Percentiles rank a stretch among this genome's conserved stretches.
phyloP scores from a whole-genome alignment of 495 filamentous ascomycete species.

The Staphylotrichum tortipilum region DNA sequence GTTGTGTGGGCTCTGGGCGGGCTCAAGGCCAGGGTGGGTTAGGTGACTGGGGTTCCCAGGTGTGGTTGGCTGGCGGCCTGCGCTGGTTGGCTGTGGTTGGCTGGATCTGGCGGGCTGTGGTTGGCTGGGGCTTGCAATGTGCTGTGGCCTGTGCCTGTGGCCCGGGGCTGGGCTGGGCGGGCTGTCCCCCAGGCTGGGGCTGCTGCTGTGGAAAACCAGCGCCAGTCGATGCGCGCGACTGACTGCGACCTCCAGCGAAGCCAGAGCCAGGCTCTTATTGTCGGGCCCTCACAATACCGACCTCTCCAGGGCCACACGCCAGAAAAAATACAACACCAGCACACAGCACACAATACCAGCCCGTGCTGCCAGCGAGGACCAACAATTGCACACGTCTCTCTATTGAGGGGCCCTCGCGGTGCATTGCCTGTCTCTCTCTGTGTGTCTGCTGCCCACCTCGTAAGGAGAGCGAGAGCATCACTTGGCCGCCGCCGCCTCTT shows the following conservation, averaged over 20 bases:
- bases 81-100: too few species aligned
- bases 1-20: too few species aligned
- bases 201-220: conserved; percentile 12
- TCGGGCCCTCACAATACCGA: conserved; percentile 4
- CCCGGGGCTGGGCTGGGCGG: conserved; percentile 6
- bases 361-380: background rate
- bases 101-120: too few species aligned
- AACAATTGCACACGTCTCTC: conserved; percentile 1
- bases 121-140: too few species aligned
- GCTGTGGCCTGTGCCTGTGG: too few species aligned
- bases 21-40: conserved; percentile 4
- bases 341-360: background rate
- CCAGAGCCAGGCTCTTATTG: conserved; percentile 11
- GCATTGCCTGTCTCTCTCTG: too few species aligned
- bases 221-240: background rate
- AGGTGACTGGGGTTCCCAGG: background rate
- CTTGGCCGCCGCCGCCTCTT: background rate
- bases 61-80: too few species aligned
- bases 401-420: background rate
- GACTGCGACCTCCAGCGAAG: too few species aligned
- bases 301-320: too few species aligned
- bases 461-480: too few species aligned
- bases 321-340: background rate
- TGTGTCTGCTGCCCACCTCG: too few species aligned
- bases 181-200: background rate